Evolutionary conservation across 768 basidiomycete genomes (phyloP).

Genomic region (Fibroporia radiculosa): DNA sequence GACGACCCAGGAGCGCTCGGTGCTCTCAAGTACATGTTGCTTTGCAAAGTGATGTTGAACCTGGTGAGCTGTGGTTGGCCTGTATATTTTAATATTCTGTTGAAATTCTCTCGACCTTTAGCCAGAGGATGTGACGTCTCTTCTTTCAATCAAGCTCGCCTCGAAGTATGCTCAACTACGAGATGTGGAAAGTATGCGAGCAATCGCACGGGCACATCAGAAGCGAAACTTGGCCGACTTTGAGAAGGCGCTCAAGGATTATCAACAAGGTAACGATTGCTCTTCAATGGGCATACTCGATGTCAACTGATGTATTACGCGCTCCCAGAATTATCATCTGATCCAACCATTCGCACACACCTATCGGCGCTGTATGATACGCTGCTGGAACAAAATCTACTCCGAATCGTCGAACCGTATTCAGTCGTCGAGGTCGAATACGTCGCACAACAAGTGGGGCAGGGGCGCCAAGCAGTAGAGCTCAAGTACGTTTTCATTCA

Average conservation of each 20-base stretch:
- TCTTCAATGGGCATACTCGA: not conserved
- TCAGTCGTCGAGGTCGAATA: slow-evolving; percentile 85
- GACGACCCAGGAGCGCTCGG: slow-evolving; percentile 61
- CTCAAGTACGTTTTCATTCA: slow-evolving; percentile 72
- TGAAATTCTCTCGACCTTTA: slow-evolving; percentile 23
- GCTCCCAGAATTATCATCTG: slow-evolving; percentile 78
- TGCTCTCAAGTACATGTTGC: slow-evolving; percentile 94
- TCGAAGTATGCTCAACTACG: slow-evolving; percentile 79
- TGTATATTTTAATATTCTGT: not conserved
- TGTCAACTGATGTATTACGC: not conserved
- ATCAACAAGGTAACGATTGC: slow-evolving; percentile 56
- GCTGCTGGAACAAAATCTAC: slow-evolving; percentile 88
- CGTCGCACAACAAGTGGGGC: slow-evolving; percentile 81
- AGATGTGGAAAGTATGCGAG: slow-evolving; percentile 94
- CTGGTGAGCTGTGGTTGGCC: slow-evolving; percentile 47
- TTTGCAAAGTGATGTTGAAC: slow-evolving; percentile 98
- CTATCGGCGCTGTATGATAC: slow-evolving; percentile 93
- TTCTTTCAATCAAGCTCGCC: slow-evolving; percentile 82
- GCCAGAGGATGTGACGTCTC: slow-evolving; percentile 90
- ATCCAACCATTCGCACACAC: slow-evolving; percentile 93
- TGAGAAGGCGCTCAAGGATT: slow-evolving; percentile 79
- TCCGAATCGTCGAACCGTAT: slow-evolving; percentile 95
- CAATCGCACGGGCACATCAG: slow-evolving; percentile 90
- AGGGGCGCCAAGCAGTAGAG: slow-evolving; percentile 83
- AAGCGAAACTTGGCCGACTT: slow-evolving; percentile 86